These are phyloP conservation scores for Pyrenophora graminea DNA, from an alignment of 2,329 filamentous ascomycete genomes.

Conservation along the genomic window DNA sequence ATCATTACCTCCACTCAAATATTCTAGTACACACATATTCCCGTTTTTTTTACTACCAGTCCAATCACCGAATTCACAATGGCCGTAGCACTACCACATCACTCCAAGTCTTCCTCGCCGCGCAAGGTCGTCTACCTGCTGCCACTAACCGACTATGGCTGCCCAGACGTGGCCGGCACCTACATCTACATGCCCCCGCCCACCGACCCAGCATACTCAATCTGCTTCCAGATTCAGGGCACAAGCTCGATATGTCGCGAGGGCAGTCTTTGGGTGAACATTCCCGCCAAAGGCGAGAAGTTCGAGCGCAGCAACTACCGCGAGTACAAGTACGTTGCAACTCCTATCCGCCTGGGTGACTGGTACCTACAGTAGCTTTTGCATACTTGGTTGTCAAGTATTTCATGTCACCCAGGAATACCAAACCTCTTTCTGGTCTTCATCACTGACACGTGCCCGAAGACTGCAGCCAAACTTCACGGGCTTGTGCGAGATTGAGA, in stretches of 20 bases:
- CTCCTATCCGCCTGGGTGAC: not conserved
- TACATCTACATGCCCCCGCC: slow-evolving; percentile 91
- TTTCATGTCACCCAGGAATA: too few species aligned
- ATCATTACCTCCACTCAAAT: slow-evolving; percentile 4
- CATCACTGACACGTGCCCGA: slow-evolving; percentile 21
- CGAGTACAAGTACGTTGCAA: slow-evolving; percentile 77
- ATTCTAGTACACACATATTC: slow-evolving; percentile 16
- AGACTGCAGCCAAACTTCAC: slow-evolving; percentile 94
- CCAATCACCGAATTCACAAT: slow-evolving; percentile 22
- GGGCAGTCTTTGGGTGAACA: slow-evolving; percentile 96
- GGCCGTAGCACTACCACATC: slow-evolving; percentile 23
- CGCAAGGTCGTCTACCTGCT: slow-evolving; percentile 72
- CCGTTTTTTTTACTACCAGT: slow-evolving; percentile 25
- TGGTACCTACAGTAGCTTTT: too few species aligned
- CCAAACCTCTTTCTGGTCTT: not conserved
- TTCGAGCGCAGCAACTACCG: slow-evolving; percentile 81
- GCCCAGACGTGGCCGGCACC: slow-evolving; percentile 82
- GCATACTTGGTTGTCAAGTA: too few species aligned
- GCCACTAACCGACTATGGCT: slow-evolving; percentile 88
- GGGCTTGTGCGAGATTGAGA: slow-evolving; percentile 83
- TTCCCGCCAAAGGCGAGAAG: slow-evolving; percentile 73
- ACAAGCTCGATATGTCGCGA: slow-evolving; percentile 94
- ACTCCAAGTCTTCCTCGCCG: slow-evolving; percentile 15
- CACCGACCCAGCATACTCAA: slow-evolving; percentile 69
- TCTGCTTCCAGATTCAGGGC: slow-evolving; percentile 90